phyloP scores from a whole-genome alignment of 306 rosid genomes.

The Corylus americana region DNA sequence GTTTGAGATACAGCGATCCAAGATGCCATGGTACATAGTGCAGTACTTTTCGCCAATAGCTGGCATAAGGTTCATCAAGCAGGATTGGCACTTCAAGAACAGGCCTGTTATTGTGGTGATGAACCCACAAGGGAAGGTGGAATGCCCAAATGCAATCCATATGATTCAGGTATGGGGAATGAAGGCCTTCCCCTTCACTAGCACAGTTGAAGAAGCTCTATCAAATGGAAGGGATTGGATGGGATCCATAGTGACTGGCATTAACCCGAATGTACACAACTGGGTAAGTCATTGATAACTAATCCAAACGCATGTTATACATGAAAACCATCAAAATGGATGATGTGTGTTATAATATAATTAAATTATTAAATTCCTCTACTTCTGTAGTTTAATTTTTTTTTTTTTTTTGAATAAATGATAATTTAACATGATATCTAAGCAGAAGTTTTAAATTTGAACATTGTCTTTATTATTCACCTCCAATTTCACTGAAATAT shows the following conservation, averaged over 20 bases:
- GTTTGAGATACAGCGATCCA: constrained; percentile 45
- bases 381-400: too few species aligned
- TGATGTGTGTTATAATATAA: too few species aligned
- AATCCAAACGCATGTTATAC: background rate
- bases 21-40: constrained; percentile 59
- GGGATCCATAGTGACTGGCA: background rate
- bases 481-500: too few species aligned
- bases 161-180: constrained; percentile 51
- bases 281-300: constrained; percentile 40
- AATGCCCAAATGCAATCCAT: constrained; percentile 49
- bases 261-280: constrained; percentile 10
- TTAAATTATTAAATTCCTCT: too few species aligned
- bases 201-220: background rate
- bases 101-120: constrained; percentile 48
- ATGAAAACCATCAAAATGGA: too few species aligned
- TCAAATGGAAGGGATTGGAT: constrained; percentile 30
- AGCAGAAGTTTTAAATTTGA: too few species aligned
- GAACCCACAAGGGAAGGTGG: constrained; percentile 57
- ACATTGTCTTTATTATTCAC: too few species aligned
- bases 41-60: constrained; percentile 23
- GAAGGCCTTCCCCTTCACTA: constrained; percentile 49
- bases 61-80: constrained; percentile 58
- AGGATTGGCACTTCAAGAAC: constrained; percentile 62
- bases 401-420: too few species aligned
- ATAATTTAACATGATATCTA: too few species aligned